A percentile compares a stretch with the other conserved stretches of the same genome.
These are phyloP conservation scores for Stephanodiscus triporus DNA, from an alignment of 108 stramenopile species.

Conservation along the genomic window DNA sequence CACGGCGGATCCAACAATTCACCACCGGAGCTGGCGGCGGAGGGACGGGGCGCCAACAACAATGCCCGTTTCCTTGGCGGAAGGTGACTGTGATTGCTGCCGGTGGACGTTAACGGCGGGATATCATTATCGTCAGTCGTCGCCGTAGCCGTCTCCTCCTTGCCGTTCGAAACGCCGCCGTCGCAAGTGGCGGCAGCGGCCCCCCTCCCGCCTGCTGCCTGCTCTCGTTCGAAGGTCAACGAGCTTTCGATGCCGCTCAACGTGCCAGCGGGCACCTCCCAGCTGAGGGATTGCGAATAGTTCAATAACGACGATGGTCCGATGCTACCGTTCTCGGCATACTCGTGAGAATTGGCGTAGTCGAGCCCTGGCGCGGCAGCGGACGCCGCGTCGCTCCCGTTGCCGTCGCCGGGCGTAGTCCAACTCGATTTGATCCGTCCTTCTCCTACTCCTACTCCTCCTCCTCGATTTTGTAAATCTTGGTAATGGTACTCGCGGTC, in stretches of 20 bases:
- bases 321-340: constrained; percentile 10
- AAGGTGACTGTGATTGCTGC: constrained; percentile 1
- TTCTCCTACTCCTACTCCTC: not conserved
- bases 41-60: not conserved
- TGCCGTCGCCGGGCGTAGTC: not conserved
- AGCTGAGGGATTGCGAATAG: constrained; percentile 13
- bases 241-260: constrained; percentile 18
- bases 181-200: not conserved
- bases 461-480: not conserved
- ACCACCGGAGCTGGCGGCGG: not conserved
- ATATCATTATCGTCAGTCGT: not conserved
- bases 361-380: not conserved
- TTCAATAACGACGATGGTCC: constrained; percentile 4
- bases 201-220: too few species aligned
- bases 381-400: not conserved
- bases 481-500: not conserved
- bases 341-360: not conserved
- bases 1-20: not conserved
- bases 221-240: not conserved
- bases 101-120: constrained; percentile 6
- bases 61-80: constrained; percentile 1
- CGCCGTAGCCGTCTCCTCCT: not conserved
- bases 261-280: constrained; percentile 30
- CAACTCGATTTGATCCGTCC: not conserved
- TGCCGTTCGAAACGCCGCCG: not conserved